A percentile compares a stretch with the other conserved stretches of the same genome.
Conservation (phyloP, 495 filamentous ascomycete genomes). For the Penicillium canescens region DNA sequence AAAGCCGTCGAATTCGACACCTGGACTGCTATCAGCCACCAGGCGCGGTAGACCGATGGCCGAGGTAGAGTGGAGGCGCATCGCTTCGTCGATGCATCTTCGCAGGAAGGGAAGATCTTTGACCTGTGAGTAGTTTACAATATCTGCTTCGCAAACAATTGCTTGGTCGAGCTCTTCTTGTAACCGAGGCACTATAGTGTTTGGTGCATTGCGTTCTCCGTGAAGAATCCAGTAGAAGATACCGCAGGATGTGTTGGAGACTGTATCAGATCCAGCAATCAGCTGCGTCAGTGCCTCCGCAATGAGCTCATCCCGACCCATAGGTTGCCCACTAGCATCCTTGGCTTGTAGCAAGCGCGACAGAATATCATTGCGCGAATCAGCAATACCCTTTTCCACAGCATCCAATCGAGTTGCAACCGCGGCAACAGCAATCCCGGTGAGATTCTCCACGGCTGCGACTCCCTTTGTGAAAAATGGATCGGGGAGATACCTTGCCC, state of each 20-base stretch:
- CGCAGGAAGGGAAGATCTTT: slow-evolving; percentile 68
- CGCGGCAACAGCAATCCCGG: slow-evolving; percentile 65
- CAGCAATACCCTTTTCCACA: slow-evolving; percentile 30
- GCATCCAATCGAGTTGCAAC: slow-evolving; percentile 66
- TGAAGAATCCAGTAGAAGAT: slow-evolving; percentile 70
- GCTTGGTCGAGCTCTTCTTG: slow-evolving; percentile 67
- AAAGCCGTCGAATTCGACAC: slow-evolving; percentile 47
- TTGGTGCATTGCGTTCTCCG: slow-evolving; percentile 39
- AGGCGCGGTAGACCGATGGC: slow-evolving; percentile 76
- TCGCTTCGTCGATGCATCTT: slow-evolving; percentile 73
- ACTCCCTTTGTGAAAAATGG: slow-evolving; percentile 40
- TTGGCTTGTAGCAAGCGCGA: slow-evolving; percentile 74
- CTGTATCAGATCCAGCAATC: slow-evolving; percentile 80
- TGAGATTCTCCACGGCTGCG: slow-evolving; percentile 36
- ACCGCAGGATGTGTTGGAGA: slow-evolving; percentile 75
- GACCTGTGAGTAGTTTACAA: slow-evolving; percentile 64
- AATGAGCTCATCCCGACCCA: slow-evolving; percentile 69
- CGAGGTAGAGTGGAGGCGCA: slow-evolving; percentile 78
- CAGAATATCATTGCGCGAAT: slow-evolving; percentile 66
- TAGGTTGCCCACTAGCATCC: slow-evolving; percentile 68
- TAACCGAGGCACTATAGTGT: slow-evolving; percentile 61
- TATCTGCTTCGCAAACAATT: slow-evolving; percentile 46
- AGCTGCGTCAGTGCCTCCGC: slow-evolving; percentile 80
- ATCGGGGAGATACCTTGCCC: slow-evolving; percentile 39
- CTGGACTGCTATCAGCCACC: slow-evolving; percentile 53